Evolutionary conservation across 345 rosid species (phyloP).

Genomic region (Isatis tinctoria): DNA sequence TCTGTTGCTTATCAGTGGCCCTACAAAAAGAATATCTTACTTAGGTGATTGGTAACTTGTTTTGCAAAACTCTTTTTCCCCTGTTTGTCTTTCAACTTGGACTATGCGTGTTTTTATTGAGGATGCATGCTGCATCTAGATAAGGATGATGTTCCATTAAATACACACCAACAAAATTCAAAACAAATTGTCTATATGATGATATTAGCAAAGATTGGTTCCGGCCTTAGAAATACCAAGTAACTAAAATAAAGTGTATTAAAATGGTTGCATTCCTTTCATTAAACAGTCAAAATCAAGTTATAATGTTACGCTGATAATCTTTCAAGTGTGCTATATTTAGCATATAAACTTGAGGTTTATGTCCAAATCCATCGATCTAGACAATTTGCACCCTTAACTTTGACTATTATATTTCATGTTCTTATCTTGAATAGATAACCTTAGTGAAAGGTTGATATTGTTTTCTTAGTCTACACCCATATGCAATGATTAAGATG

Average conservation of each 20-base stretch:
- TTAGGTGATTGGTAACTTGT: slow-evolving; percentile 30
- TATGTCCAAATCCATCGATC: not conserved
- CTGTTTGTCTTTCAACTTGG: slow-evolving; percentile 35
- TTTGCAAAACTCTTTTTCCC: slow-evolving; percentile 32
- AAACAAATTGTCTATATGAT: not conserved
- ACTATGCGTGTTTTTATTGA: slow-evolving; percentile 29
- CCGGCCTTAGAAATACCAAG: not conserved
- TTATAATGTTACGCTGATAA: not conserved
- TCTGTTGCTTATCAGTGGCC: slow-evolving; percentile 11
- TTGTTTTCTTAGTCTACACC: slow-evolving; percentile 7
- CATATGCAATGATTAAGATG: slow-evolving; percentile 25
- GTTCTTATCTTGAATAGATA: slow-evolving; percentile 23
- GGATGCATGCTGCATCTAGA: slow-evolving; percentile 24
- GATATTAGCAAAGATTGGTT: not conserved
- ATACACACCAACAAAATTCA: not conserved
- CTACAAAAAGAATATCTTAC: slow-evolving; percentile 8
- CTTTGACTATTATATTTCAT: not conserved
- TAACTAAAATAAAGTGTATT: not conserved
- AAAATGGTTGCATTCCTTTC: not conserved
- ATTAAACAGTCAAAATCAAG: not conserved
- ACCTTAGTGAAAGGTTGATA: not conserved
- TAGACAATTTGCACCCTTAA: not conserved
- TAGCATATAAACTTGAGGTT: not conserved
- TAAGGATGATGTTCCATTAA: slow-evolving; percentile 9
- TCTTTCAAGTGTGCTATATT: not conserved